Base-by-base conservation (phyloP, 305 asterid species). In the Fraxinus platypoda region DNA sequence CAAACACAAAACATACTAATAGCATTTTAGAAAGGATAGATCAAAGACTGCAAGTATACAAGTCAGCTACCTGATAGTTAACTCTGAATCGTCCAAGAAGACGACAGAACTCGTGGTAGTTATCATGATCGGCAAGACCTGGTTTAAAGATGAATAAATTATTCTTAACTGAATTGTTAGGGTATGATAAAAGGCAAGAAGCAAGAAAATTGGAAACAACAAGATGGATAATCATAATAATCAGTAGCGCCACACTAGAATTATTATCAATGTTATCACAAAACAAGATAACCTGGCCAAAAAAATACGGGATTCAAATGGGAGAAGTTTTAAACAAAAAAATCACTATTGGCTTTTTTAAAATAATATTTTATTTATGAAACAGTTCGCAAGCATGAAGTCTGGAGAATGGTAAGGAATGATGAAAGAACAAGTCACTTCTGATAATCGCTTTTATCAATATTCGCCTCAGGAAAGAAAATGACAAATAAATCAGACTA, bases 61-160 rank as follows among this genome's bases (percentile, higher is more conserved):
- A 49, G 71, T 15, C 78, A 74, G 59, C 41, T 89, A 93, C 99
- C 99, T 97, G 99, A 89, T 94, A 97, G 85, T 93, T 94, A 83
- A 97, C 81, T 91, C 97, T 91, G 91, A 97, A 97, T 80, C 98
- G 95, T 90, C 99, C 99, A 88, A 97, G 97, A 88, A 96, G 95
- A 80, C 99, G 99, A 85, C 99, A 97, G 78, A 93, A 97, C 90
- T 92, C 99, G 88, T 97, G 99, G 92, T 97, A 97, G 88, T 97
- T 94, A 85, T 97, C 98, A 87, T 94, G 98, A 88, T 91, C 92
- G 73, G 95, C 95, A 90, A 97, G 92, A 85, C 99, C 99, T 96
- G 90, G 82, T 78, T 68, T 83, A 85, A 87, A 87, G 77, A 81
- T 81, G 83, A 87, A 76, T 57, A 87, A 17, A 83, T 68, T 77